Conservation (phyloP, 805 yeast species). For the Sporopachydermia lactativora region DNA sequence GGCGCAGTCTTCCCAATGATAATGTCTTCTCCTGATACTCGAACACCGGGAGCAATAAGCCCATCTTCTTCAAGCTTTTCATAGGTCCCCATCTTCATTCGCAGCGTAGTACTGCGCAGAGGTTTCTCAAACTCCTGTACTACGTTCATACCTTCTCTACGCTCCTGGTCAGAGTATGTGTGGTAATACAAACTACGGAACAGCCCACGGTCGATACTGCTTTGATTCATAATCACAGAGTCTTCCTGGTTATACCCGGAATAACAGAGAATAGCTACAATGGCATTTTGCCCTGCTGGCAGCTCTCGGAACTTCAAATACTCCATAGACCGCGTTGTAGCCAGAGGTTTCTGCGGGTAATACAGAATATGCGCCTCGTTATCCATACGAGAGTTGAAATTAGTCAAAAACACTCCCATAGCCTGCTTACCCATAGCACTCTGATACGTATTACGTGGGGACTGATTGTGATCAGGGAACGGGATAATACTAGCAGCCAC, state of each 20-base stretch:
- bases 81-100: constrained; percentile 96
- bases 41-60: constrained; percentile 91
- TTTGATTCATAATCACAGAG: constrained; percentile 99
- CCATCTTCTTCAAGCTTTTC: constrained; percentile 98
- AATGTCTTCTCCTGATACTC: constrained; percentile 98
- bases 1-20: constrained; percentile 99
- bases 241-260: constrained; percentile 99
- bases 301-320: constrained; percentile 91
- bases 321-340: constrained; percentile 97
- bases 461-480: constrained; percentile 98
- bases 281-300: constrained; percentile 98
- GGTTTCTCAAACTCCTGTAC: constrained; percentile 98
- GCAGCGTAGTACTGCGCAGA: constrained; percentile 80
- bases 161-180: constrained; percentile 97
- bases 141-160: constrained; percentile 96
- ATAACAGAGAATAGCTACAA: constrained; percentile 96
- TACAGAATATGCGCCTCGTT: constrained; percentile 97
- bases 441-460: constrained; percentile 98
- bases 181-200: constrained; percentile 93
- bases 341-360: constrained; percentile 96
- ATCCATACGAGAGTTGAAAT: constrained; percentile 95
- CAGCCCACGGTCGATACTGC: constrained; percentile 91
- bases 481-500: constrained; percentile 98
- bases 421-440: constrained; percentile 99
- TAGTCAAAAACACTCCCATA: constrained; percentile 96